Evolutionary conservation across 768 basidiomycete species (phyloP).

Genomic region (Tubosaeta sp.): DNA sequence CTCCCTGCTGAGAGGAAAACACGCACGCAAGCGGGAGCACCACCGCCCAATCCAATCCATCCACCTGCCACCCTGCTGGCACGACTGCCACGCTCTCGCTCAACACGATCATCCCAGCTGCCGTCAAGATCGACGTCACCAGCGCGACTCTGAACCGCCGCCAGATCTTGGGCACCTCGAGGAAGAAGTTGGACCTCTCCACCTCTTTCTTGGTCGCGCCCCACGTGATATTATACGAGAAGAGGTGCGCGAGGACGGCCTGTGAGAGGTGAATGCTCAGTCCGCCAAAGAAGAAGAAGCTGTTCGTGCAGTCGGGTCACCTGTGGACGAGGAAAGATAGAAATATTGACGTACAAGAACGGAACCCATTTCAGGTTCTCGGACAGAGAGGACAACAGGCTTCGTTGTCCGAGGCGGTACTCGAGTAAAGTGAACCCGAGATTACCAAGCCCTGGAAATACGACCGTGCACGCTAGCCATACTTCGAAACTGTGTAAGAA

Average conservation of each 20-base stretch:
- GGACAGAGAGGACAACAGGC: constrained; percentile 15
- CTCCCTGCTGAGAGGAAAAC: not conserved
- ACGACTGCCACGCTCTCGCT: constrained; percentile 39
- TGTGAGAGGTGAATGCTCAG: constrained; percentile 49
- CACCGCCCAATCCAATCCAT: constrained; percentile 60
- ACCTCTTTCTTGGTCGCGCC: constrained; percentile 75
- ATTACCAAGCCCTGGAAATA: constrained; percentile 72
- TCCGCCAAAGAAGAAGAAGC: constrained; percentile 54
- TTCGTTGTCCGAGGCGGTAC: constrained; percentile 58
- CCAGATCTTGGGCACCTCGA: constrained; percentile 81
- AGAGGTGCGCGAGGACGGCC: constrained; percentile 52
- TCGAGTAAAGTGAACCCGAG: constrained; percentile 71
- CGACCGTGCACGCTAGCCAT: constrained; percentile 71
- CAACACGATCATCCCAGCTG: constrained; percentile 56
- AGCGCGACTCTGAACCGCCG: constrained; percentile 71
- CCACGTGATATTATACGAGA: constrained; percentile 59
- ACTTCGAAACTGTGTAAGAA: constrained; percentile 80
- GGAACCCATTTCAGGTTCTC: constrained; percentile 32
- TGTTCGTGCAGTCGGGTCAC: not conserved
- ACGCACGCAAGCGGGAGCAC: constrained; percentile 64
- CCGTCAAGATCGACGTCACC: constrained; percentile 44
- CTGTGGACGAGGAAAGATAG: not conserved
- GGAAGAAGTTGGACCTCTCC: constrained; percentile 87
- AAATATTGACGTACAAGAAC: constrained; percentile 31
- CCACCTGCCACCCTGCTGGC: constrained; percentile 66